Evolutionary conservation across 129 eudicot species (phyloP).

Genomic region (Flaveria brownii): DNA sequence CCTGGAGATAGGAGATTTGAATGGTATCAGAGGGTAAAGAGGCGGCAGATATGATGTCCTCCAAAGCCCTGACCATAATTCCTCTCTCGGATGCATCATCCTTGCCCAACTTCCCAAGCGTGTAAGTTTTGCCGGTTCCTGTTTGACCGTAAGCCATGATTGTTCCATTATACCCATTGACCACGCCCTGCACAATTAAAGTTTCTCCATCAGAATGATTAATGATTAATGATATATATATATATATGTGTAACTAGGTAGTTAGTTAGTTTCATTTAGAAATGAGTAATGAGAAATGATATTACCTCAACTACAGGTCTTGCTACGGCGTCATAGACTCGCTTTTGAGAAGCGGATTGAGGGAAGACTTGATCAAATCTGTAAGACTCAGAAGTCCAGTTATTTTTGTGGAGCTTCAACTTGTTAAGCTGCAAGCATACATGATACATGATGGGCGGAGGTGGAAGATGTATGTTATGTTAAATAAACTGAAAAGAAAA

Average conservation of each 20-base stretch:
- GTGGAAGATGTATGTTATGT: too few species aligned
- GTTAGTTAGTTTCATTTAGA: too few species aligned
- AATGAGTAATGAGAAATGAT: not conserved
- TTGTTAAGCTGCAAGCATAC: slow-evolving; percentile 65
- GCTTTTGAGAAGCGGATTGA: slow-evolving; percentile 90
- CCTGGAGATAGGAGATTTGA: slow-evolving; percentile 91
- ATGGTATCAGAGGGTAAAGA: slow-evolving; percentile 65
- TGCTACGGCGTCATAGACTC: slow-evolving; percentile 91
- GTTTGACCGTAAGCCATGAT: slow-evolving; percentile 99
- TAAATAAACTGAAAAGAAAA: not conserved
- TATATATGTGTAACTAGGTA: too few species aligned
- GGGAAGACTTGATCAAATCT: slow-evolving; percentile 94
- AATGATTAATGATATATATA: too few species aligned
- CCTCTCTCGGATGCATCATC: slow-evolving; percentile 91
- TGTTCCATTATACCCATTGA: slow-evolving; percentile 96
- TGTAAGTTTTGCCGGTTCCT: slow-evolving; percentile 95
- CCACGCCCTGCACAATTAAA: slow-evolving; percentile 73
- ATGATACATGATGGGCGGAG: too few species aligned
- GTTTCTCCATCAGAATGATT: too few species aligned
- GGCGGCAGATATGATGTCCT: slow-evolving; percentile 70
- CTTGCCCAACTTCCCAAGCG: slow-evolving; percentile 85
- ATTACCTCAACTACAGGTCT: slow-evolving; percentile 95
- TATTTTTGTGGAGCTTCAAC: slow-evolving; percentile 80
- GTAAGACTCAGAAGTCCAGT: slow-evolving; percentile 84
- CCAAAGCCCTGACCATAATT: slow-evolving; percentile 96